Base-by-base conservation (phyloP, 2,329 filamentous ascomycete species). In the Xylariomycetidae sp. region DNA sequence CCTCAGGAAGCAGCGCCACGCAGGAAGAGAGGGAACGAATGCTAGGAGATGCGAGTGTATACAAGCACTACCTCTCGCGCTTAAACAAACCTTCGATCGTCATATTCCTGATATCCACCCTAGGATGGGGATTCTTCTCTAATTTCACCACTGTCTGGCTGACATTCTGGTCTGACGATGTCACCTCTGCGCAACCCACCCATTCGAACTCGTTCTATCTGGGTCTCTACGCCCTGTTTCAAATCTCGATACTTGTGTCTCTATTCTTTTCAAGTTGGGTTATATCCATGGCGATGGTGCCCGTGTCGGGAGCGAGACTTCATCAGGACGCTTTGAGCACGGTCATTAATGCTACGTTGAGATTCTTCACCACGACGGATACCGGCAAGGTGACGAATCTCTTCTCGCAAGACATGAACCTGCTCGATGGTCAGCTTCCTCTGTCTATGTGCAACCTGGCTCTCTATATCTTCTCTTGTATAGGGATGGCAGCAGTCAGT, bases 401-500 rank as follows among this genome's bases (percentile, higher is more conserved):
- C 5, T 71, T 71, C 41, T 65, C 62, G 0, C 67, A 70, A 38
- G 68, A 71, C 18, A 50, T 67, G 42, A 57, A 52, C 2, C 48
- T 69, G 0, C 48, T 69, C 4, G 66, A 69, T 23, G 48, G 46
- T 2, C 58, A 66, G 16, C 44, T 69, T 0, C 62, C 64, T 0
- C 30, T 51, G 13, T 36, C 58, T 0, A 30, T 66, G 1, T 40
- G 56, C 1, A 64, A 65, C 28, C 30, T 54, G 4, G 38, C 38
- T 3, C 19, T 54, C 1, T 31, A 44, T 4, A 11, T 51, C 19
- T 50, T 53, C 4, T 38, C 45, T 12, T 37, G 48, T 2, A 44
- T 72, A 4, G 66, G 66, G 5, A 64, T 69, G 42, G 62, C 67
- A n/a, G 58, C 58, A 6, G 55, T 79, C 3, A 67, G n/a, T n/a